These are phyloP conservation scores for Russula sp. DNA, from an alignment of 768 basidiomycete genomes.

Conservation along the genomic window DNA sequence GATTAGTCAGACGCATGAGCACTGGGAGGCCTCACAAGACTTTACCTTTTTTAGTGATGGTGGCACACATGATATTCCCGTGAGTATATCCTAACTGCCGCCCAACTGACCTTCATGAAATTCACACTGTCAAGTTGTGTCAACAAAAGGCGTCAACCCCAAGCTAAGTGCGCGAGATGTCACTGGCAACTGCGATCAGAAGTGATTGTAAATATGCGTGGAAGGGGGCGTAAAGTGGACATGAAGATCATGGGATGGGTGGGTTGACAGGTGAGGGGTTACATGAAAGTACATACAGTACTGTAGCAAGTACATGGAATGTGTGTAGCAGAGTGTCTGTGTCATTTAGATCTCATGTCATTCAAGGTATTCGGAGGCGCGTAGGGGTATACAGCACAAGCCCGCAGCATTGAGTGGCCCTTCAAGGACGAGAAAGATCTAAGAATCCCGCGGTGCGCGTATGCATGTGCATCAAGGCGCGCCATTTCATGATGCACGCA, in stretches of 20 bases:
- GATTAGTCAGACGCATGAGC: no score
- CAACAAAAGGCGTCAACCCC: neutral
- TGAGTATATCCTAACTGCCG: neutral
- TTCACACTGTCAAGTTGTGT: neutral
- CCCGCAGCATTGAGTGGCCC: neutral
- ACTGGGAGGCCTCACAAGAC: no score
- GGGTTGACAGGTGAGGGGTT: neutral
- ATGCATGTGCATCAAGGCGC: neutral
- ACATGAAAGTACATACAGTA: slow-evolving; percentile 13
- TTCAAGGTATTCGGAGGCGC: neutral
- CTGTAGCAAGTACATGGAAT: slow-evolving; percentile 13
- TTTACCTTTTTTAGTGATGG: no score
- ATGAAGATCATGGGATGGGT: slow-evolving; percentile 3
- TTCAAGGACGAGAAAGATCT: neutral
- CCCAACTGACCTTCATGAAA: neutral
- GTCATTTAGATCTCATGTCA: neutral
- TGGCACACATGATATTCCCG: neutral
- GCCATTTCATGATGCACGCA: slow-evolving; percentile 2
- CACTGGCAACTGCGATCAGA: neutral
- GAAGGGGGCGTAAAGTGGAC: neutral
- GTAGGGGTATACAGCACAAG: neutral
- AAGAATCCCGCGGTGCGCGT: neutral
- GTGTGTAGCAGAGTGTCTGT: slow-evolving; percentile 1
- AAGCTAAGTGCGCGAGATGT: neutral
- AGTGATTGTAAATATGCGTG: slow-evolving; percentile 1